phyloP scores from a whole-genome alignment of 495 filamentous ascomycete genomes.

The Xylaria flabelliformis region DNA sequence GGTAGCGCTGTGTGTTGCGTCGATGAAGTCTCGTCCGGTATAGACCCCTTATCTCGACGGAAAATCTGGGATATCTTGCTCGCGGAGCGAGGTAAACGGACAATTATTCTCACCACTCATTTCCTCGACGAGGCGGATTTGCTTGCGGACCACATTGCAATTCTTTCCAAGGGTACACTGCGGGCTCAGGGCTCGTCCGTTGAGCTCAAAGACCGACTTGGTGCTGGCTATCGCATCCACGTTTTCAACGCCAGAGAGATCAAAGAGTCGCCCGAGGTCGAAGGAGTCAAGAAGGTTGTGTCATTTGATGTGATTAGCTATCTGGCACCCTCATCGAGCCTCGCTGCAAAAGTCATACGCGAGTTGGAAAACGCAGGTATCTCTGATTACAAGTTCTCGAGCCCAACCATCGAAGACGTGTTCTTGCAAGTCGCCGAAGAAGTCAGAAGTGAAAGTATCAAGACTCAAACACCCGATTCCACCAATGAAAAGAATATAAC shows the following conservation, averaged over 20 bases:
- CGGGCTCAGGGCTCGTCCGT: conserved; percentile 77
- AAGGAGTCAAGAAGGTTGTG: conserved; percentile 61
- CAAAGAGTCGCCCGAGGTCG: conserved; percentile 56
- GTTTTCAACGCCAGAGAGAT: conserved; percentile 60
- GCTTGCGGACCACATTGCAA: conserved; percentile 77
- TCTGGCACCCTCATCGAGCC: conserved; percentile 64
- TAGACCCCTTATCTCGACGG: conserved; percentile 79
- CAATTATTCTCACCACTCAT: conserved; percentile 85
- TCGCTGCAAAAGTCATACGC: conserved; percentile 70
- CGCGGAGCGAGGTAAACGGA: conserved; percentile 75
- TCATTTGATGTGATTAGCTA: conserved; percentile 75
- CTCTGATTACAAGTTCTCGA: conserved; percentile 75
- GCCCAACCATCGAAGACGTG: conserved; percentile 87
- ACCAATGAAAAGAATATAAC: conserved; percentile 35
- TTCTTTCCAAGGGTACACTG: conserved; percentile 74
- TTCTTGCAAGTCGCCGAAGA: conserved; percentile 85
- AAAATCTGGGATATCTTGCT: conserved; percentile 93
- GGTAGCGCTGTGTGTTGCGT: conserved; percentile 85
- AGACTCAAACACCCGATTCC: conserved; percentile 30
- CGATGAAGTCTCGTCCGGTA: conserved; percentile 82
- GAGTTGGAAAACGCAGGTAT: conserved; percentile 66
- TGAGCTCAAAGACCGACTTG: conserved; percentile 72
- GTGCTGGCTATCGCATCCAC: conserved; percentile 79
- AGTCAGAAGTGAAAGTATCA: conserved; percentile 48
- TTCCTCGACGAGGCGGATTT: conserved; percentile 82